Evolutionary conservation across 1,284 basidiomycete species (phyloP).

Genomic region (Lentinus polychrous): DNA sequence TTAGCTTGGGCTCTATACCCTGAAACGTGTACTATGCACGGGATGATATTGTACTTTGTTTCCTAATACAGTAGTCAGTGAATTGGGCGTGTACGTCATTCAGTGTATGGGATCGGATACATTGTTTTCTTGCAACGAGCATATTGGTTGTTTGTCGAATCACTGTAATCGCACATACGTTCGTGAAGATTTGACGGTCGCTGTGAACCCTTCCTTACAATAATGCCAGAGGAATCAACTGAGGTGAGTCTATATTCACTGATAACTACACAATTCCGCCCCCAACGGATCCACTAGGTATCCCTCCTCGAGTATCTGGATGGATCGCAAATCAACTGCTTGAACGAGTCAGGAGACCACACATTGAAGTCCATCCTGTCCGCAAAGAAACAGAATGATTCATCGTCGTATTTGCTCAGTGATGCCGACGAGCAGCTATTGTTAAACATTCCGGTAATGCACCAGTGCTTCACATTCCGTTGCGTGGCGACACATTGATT

Average conservation of each 20-base stretch:
- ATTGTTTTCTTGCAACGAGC: too few relatives aligned
- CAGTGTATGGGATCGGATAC: too few relatives aligned
- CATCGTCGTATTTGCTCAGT: conserved; percentile 53
- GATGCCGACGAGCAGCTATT: conserved; percentile 79
- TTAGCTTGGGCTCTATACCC: too few relatives aligned
- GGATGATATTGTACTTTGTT: too few relatives aligned
- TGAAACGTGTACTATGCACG: too few relatives aligned
- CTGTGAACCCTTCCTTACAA: too few relatives aligned
- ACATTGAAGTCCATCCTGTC: conserved; percentile 55
- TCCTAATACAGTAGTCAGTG: too few relatives aligned
- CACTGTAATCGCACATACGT: too few relatives aligned
- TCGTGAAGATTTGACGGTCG: too few relatives aligned
- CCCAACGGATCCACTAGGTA: conserved; percentile 22
- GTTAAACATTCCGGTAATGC: conserved; percentile 53
- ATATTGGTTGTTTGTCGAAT: too few relatives aligned
- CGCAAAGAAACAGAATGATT: conserved; percentile 40
- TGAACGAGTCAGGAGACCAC: conserved; percentile 66
- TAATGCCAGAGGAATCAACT: conserved; percentile 7
- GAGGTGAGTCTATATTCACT: conserved; percentile 5
- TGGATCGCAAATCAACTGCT: conserved; percentile 57
- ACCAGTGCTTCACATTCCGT: conserved; percentile 20
- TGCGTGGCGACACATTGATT: neutral
- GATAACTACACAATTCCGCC: conserved; percentile 2
- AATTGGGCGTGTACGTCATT: too few relatives aligned
- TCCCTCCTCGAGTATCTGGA: conserved; percentile 62